A percentile compares a stretch with the other conserved stretches of the same genome.
Conservation (phyloP, 2,329 filamentous ascomycete species). For the Aspergillus costaricaensis region DNA sequence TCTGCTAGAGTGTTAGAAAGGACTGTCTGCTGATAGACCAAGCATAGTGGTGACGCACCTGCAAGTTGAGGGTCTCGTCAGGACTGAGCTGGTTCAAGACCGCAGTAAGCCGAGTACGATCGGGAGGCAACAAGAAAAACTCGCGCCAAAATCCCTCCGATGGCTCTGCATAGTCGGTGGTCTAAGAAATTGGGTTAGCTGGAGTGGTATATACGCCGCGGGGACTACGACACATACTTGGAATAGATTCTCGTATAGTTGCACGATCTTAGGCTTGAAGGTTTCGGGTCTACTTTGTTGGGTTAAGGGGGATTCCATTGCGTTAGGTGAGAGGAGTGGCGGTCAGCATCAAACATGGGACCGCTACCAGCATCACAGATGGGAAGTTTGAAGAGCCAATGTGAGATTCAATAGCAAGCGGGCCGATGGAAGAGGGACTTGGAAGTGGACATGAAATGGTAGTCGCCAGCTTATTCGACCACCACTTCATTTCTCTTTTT, state of each 20-base stretch:
- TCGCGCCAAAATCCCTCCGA: conserved; percentile 94
- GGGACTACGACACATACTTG: conserved; percentile 43
- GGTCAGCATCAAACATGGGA: conserved; percentile 23
- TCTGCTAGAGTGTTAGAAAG: conserved; percentile 39
- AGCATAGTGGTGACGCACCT: conserved; percentile 45
- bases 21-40: not conserved
- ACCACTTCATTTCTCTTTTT: conserved; percentile 10
- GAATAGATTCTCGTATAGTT: conserved; percentile 85
- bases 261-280: conserved; percentile 91
- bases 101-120: conserved; percentile 66
- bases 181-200: conserved; percentile 45
- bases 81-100: conserved; percentile 71
- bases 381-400: not conserved
- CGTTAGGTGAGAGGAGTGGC: conserved; percentile 20
- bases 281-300: conserved; percentile 86
- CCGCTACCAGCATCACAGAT: conserved; percentile 23
- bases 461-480: conserved; percentile 12
- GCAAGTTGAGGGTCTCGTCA: conserved; percentile 73
- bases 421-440: conserved; percentile 1
- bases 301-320: conserved; percentile 91
- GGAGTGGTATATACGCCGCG: not conserved
- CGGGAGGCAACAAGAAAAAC: conserved; percentile 87
- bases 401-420: not conserved
- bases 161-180: conserved; percentile 67
- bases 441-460: not conserved